Conservation (phyloP, 441 rosid genomes). For the Gossypium trilobum region DNA sequence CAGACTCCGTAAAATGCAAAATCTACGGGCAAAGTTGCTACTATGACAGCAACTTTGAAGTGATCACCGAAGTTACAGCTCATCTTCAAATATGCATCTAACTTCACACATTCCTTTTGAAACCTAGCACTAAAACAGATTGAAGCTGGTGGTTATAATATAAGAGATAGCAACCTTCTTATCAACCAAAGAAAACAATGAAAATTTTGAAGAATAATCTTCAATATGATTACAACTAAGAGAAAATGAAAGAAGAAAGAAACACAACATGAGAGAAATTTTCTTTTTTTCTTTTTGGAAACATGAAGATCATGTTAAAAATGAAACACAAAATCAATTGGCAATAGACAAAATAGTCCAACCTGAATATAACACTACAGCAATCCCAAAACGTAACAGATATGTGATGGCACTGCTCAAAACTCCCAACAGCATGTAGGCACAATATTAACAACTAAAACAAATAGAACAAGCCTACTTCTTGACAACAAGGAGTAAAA, state of each 20-base stretch:
- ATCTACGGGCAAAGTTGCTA: background rate
- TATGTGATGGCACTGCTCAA: background rate
- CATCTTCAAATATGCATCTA: constrained; percentile 3
- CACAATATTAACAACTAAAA: constrained; percentile 1
- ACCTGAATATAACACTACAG: background rate
- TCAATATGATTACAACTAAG: background rate
- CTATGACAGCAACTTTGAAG: constrained; percentile 6
- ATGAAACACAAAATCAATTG: background rate
- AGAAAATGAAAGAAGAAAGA: background rate
- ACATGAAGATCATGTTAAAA: background rate
- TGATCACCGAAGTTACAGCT: background rate
- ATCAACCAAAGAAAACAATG: background rate
- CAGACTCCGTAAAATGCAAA: background rate
- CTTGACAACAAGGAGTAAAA: background rate
- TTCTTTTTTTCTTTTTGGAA: background rate
- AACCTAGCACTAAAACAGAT: background rate
- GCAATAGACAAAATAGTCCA: background rate
- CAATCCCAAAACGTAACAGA: background rate
- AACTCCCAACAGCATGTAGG: background rate
- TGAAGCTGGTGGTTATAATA: background rate
- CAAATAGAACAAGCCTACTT: background rate
- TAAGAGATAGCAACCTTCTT: background rate
- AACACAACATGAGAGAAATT: background rate
- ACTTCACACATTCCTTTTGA: background rate
- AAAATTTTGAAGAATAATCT: background rate